These are phyloP conservation scores for Clitopilus passeckerianus DNA, from an alignment of 768 basidiomycete genomes.

Conservation along the genomic window DNA sequence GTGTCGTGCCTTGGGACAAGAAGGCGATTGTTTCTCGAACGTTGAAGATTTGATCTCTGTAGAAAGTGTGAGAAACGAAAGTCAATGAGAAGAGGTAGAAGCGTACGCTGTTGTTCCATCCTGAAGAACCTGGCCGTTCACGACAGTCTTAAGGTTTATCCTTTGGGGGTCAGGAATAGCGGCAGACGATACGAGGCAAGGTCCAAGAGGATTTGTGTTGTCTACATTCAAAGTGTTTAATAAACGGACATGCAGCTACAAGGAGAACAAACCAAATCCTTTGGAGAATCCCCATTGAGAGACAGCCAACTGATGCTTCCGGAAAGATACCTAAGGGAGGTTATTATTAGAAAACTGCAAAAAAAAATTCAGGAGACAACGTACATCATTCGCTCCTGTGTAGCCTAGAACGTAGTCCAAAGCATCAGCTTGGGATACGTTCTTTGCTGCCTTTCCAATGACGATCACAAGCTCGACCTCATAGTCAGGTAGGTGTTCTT, in stretches of 20 bases:
- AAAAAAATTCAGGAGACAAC: slow-evolving; percentile 7
- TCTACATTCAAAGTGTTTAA: slow-evolving; percentile 27
- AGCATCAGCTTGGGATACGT: slow-evolving; percentile 77
- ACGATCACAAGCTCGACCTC: slow-evolving; percentile 81
- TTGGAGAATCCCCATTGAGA: slow-evolving; percentile 91
- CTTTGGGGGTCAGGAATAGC: slow-evolving; percentile 63
- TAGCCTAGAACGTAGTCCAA: slow-evolving; percentile 85
- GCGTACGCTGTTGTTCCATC: slow-evolving; percentile 74
- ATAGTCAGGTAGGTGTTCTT: slow-evolving; percentile 73
- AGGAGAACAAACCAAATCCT: slow-evolving; percentile 54
- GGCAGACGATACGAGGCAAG: slow-evolving; percentile 67
- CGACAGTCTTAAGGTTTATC: slow-evolving; percentile 52
- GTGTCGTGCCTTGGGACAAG: slow-evolving; percentile 81
- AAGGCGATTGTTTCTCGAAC: slow-evolving; percentile 74
- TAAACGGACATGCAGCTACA: not conserved
- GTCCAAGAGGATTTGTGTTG: slow-evolving; percentile 73
- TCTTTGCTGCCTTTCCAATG: slow-evolving; percentile 75
- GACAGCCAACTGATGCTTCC: slow-evolving; percentile 73
- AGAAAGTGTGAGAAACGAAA: not conserved
- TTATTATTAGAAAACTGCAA: not conserved
- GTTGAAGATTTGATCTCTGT: slow-evolving; percentile 77
- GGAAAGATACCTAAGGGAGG: slow-evolving; percentile 62
- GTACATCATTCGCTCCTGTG: slow-evolving; percentile 74
- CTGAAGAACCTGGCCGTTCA: slow-evolving; percentile 70
- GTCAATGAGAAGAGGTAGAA: not conserved